phyloP scores from a whole-genome alignment of 257 asterid genomes.

The Capsicum baccatum region DNA sequence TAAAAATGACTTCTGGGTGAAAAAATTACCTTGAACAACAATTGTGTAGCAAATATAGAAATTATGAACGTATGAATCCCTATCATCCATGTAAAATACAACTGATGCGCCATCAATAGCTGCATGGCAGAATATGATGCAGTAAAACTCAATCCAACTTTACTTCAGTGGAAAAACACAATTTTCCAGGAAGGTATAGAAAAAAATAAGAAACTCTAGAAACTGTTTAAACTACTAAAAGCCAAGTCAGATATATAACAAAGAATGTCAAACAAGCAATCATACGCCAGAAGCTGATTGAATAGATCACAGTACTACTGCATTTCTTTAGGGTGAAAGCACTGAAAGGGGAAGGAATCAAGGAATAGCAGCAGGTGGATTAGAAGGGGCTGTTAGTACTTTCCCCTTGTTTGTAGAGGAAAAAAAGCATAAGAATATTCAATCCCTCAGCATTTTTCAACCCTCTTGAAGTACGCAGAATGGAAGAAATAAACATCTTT shows the following conservation, averaged over 20 bases:
- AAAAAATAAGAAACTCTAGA: constrained; percentile 16
- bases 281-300: neutral
- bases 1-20: constrained; percentile 25
- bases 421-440: neutral
- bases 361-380: neutral
- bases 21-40: constrained; percentile 68
- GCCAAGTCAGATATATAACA: neutral
- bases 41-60: constrained; percentile 59
- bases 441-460: neutral
- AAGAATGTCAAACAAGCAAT: constrained; percentile 20
- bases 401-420: neutral
- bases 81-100: constrained; percentile 68
- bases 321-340: constrained; percentile 3
- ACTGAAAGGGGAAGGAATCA: constrained; percentile 1
- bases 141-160: constrained; percentile 18
- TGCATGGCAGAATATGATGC: constrained; percentile 45
- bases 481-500: neutral
- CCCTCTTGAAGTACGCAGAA: neutral
- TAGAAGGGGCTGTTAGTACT: neutral
- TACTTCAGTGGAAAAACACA: constrained; percentile 23
- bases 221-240: constrained; percentile 15
- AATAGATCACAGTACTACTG: neutral
- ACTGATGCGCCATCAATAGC: constrained; percentile 76
- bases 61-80: constrained; percentile 52
- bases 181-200: constrained; percentile 24